Evolutionary conservation across 805 yeast species (phyloP), one percentile per base, ranked within the genome.

Genomic region (Zygosaccharomyces gambellarensis): DNA sequence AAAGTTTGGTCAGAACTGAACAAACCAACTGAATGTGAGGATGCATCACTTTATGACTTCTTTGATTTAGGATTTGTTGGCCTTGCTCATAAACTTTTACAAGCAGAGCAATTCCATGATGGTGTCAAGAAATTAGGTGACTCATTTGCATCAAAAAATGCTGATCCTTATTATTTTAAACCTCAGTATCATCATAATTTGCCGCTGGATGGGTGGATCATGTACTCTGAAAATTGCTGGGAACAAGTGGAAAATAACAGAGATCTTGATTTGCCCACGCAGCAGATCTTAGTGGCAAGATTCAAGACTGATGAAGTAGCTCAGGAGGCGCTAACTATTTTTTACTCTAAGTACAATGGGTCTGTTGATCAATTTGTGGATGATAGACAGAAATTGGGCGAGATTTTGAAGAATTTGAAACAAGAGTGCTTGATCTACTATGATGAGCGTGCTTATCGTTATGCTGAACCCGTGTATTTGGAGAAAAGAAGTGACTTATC

Each of bases 191-290:
- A 88, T 62, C 90, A 94, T 57, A 75, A 78, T 43, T 81, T 94
- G 48, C 99, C 99, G 9, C 75, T 92, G 46, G 99, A 94, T 69
- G 98, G 97, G 22, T 94, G 99, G 98, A 78, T 92, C 3, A 69
- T 90, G 65, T 94, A 94, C 60, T 90, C 97, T 1, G 84, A 82
- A 47, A 86, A 83, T 62, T 83, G 96, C 56, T 94, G 99, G 99
- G 83, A 87, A 45, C 96, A 89, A 68, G 94, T 94, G 60, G 96
- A 89, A 65, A 76, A 78, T 53, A 94, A 94, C 70, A 90, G 89
- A 68, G 99, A 94, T 65, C 78, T 94, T 54, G 99, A 94, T 69
- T 75, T 94, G 56, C 99, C 99, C 25, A 90, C 98, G 1, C 99
- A 94, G 64, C 99, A 94, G 67, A 87, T 88, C 29, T 74, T 94